Base-by-base conservation (phyloP, 208 protist species). In the Leishmania gerbilli region DNA sequence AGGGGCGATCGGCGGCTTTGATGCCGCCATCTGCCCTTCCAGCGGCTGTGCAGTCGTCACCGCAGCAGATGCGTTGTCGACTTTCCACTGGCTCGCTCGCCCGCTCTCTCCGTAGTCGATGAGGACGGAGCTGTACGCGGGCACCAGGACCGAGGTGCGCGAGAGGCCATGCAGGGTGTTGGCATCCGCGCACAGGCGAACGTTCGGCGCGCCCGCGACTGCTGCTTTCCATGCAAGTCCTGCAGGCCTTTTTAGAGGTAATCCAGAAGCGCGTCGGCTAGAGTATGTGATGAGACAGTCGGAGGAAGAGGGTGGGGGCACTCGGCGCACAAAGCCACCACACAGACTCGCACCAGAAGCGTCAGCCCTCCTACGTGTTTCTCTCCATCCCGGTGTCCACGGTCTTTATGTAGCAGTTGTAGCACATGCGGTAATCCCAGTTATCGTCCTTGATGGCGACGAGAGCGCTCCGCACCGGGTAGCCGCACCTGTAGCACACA, bases 401-500 rank as follows among this genome's bases (percentile, higher is more conserved):
- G 2, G 87, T 92, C 2, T 56, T 77, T 27, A 85, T 92, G 85
- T 97, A 97, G 84, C 94, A 97, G 62, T 45, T 87, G 80, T 97
- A 97, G 86, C 94, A 97, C 94, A 97, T 97, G n/a, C 94, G 83
- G 60, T 83, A 97, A 76, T 97, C 94, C 93, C 94, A 97, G 82
- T 96, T 97, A 56, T 96, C 94, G 21, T 92, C 89, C 55, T 94
- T 92, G 78, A 97, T 90, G 2, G 90, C 92, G 21, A 96, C 91
- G 24, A 97, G 83, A 31, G 90, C 88, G 53, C 90, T 95, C 1
- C 85, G 76, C 77, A 95, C 91, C 0, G 94, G 94, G 79, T 97
- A 97, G 7, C 94, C 94, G 74, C 94, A 97, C 21, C 90, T 88
- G 77, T 93, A 97, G 67, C 94, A 97, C 58, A 89, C 90, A 90